Base-by-base conservation (phyloP, 768 basidiomycete genomes). In the Leccinum incarnatum region DNA sequence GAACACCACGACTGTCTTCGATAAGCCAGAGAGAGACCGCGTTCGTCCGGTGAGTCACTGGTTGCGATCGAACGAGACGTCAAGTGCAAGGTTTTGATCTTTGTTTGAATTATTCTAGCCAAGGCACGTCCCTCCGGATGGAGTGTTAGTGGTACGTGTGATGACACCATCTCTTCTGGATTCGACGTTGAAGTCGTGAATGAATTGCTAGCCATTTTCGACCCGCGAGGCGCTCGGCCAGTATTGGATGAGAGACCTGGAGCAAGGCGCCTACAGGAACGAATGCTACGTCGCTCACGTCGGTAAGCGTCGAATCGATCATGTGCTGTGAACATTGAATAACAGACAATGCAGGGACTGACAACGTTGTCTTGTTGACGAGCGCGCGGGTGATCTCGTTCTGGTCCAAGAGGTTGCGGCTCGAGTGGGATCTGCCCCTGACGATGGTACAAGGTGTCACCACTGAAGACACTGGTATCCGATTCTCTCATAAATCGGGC, bases 1-100 rank as follows among this genome's bases (percentile, higher is more conserved):
- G 48, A 99, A 99, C 67, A 99, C 97, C 1, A 98, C 97, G 0
- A 98, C 95, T 2, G 96, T 98, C 2, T 99, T 98, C 61, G 97
- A 98, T 71, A 91, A 85, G 61, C 89, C 90, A 12, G 89, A 89
- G 34, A 81, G 95, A 56, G 96, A 98, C 67, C 87, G 95, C 19
- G 83, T 90, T 46, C 81, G 97, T 68, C 75, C 90, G 67, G 91
- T 90, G 56, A 69, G 86, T 74, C 5, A 12, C 32, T 32, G 9
- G 23, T 48, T 17, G 4, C 32, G 27, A 34, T 47, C 37, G 48
- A n/a, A 37, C 23, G 30, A 57, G 4, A 42, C 54, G 34, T 54
- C 37, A 47, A 23, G 47, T 47, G 34, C 55, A 53, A 48, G 40
- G 50, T 60, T 37, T 56, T 29, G 58, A 36, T 52, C 42, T 36